Conservation (phyloP, 768 basidiomycete genomes). For the Leucosporidium yakuticum region DNA sequence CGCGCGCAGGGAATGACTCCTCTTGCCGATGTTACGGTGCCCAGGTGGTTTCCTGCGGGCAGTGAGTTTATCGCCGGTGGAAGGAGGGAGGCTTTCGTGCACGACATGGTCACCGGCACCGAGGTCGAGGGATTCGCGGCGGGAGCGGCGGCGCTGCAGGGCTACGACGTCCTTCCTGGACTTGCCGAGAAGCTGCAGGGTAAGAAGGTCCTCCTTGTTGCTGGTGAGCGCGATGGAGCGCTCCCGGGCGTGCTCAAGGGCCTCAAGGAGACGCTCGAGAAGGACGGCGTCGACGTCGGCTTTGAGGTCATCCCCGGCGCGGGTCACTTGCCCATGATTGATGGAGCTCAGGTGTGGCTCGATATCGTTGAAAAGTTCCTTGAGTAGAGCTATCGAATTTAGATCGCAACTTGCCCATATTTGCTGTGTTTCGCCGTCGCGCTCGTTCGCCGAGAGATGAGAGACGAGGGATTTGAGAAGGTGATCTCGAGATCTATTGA, state of each 20-base stretch:
- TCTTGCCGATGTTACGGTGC: constrained; percentile 40
- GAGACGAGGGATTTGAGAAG: too few relatives aligned
- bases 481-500: too few relatives aligned
- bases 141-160: constrained; percentile 41
- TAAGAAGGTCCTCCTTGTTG: constrained; percentile 40
- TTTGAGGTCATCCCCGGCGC: constrained; percentile 37
- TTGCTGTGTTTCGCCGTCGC: too few relatives aligned
- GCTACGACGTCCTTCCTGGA: constrained; percentile 40
- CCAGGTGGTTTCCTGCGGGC: constrained; percentile 42
- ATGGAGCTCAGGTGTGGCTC: constrained; percentile 27
- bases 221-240: constrained; percentile 42
- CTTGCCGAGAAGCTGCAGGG: constrained; percentile 35
- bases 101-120: constrained; percentile 38
- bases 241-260: constrained; percentile 39
- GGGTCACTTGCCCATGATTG: constrained; percentile 43
- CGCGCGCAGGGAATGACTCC: constrained; percentile 34
- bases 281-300: constrained; percentile 32
- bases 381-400: neutral
- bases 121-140: constrained; percentile 40
- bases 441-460: too few relatives aligned
- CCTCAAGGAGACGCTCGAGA: constrained; percentile 35
- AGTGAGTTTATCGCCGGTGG: constrained; percentile 34
- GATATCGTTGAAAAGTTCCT: constrained; percentile 31
- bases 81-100: constrained; percentile 30
- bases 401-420: too few relatives aligned